These are phyloP conservation scores for Venustampulla echinocandica DNA, from an alignment of 495 filamentous ascomycete species.

Conservation along the genomic window DNA sequence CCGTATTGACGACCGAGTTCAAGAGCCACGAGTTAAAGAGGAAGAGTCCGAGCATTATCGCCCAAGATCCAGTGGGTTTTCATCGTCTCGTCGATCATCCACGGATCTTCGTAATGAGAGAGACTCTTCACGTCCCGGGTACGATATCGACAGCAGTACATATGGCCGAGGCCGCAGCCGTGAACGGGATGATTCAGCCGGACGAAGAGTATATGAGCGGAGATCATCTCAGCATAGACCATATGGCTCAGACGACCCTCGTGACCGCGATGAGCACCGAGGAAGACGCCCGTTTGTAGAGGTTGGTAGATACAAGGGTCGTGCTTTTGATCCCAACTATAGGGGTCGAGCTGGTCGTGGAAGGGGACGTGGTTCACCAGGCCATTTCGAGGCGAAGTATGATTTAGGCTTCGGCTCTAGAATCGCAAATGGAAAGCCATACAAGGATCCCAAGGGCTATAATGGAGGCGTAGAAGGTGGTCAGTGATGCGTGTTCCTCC, in stretches of 20 bases:
- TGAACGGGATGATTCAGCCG: slow-evolving; percentile 15
- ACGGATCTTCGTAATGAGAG: slow-evolving; percentile 12
- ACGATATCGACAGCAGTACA: slow-evolving; percentile 16
- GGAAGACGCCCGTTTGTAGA: slow-evolving; percentile 11
- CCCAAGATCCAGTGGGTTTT: slow-evolving; percentile 8
- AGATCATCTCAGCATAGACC: slow-evolving; percentile 7
- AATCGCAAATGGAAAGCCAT: slow-evolving; percentile 10
- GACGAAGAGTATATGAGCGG: slow-evolving; percentile 11
- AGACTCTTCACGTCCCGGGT: slow-evolving; percentile 19
- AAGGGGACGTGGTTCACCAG: slow-evolving; percentile 8
- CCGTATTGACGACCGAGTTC: slow-evolving; percentile 5
- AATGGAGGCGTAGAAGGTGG: slow-evolving; percentile 21
- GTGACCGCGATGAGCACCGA: slow-evolving; percentile 12
- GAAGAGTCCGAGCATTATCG: not conserved
- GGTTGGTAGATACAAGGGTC: slow-evolving; percentile 12
- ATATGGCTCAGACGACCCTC: slow-evolving; percentile 14
- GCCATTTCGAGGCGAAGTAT: slow-evolving; percentile 1
- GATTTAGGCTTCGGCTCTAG: slow-evolving; percentile 7
- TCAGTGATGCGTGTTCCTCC: slow-evolving; percentile 20
- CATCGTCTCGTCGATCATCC: slow-evolving; percentile 3
- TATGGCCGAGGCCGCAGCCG: slow-evolving; percentile 12
- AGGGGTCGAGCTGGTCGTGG: slow-evolving; percentile 10
- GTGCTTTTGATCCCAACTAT: slow-evolving; percentile 16
- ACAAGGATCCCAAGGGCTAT: slow-evolving; percentile 13
- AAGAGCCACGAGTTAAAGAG: slow-evolving; percentile 3